Evolutionary conservation across 2,329 filamentous ascomycete species (phyloP), one percentile per base, ranked within the genome.

Genomic region (Fusarium sp.): DNA sequence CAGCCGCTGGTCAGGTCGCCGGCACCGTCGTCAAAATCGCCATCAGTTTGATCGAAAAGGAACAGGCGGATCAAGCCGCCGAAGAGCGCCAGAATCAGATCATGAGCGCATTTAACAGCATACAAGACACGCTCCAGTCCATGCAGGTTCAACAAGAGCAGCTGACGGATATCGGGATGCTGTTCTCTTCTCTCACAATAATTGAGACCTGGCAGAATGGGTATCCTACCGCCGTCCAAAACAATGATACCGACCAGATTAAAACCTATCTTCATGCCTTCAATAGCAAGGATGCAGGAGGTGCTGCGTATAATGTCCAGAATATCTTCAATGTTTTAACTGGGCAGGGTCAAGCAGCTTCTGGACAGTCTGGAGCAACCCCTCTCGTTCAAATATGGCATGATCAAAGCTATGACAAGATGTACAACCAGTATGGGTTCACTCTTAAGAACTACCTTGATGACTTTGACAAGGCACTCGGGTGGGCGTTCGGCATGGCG

Each of bases 261-360:
- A 4, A 23, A 0, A 4, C 15, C n/a, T 43, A 43, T 23, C n/a
- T 43, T 11, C 9, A 3, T 11, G 40, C 40, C n/a, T 43, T 43
- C 5, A 43, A 43, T 23, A 23, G 0, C 40, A 43, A 43, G n/a
- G 40, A n/a, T 8, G 6, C 0, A 18, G 40, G 0, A 0, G 40
- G 40, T 43, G 40, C 40, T 11, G 40, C 0, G n/a, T 2, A 23
- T 23, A 23, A 1, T 18, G 15, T 18, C 6, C n/a, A 18, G 40
- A 43, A 43, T 1, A 1, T 43, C 40, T 43, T 43, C 15, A 21
- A 43, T 18, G n/a, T 43, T 43, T 43, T 43, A 0, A 23, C 2
- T 0, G 40, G 40, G 15, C n/a, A 3, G n/a, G n/a, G 4, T 23
- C 0, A 43, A 43, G n/a, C 15, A 1, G 0, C 6, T 18, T 0